These are phyloP conservation scores for Circinella minor DNA, from an alignment of 371 early-diverging fungal genomes.

Conservation along the genomic window DNA sequence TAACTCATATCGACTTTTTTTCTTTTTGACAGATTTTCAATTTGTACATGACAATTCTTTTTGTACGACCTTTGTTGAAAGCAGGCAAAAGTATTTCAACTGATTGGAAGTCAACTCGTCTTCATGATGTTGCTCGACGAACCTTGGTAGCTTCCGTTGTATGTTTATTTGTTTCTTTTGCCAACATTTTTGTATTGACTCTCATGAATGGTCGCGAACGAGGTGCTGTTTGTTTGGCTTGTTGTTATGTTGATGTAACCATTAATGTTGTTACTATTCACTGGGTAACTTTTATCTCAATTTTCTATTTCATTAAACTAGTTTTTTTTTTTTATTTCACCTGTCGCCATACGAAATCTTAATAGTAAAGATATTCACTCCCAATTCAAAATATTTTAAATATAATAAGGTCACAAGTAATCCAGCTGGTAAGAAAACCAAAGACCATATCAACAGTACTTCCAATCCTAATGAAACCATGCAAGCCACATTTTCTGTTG, in stretches of 20 bases:
- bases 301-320: no score
- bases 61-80: slow-evolving; percentile 45
- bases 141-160: slow-evolving; percentile 55
- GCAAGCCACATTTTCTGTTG: slow-evolving; percentile 13
- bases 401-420: slow-evolving; percentile 16
- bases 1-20: background rate
- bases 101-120: slow-evolving; percentile 42
- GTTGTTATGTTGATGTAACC: slow-evolving; percentile 61
- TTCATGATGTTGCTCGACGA: slow-evolving; percentile 53
- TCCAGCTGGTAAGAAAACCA: slow-evolving; percentile 6
- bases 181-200: slow-evolving; percentile 50
- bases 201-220: slow-evolving; percentile 50
- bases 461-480: slow-evolving; percentile 15
- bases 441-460: slow-evolving; percentile 18
- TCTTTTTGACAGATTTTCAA: slow-evolving; percentile 36
- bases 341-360: no score
- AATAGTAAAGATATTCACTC: no score
- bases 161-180: slow-evolving; percentile 52
- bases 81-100: slow-evolving; percentile 26
- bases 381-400: no score
- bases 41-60: slow-evolving; percentile 55
- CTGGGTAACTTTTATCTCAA: slow-evolving; percentile 37
- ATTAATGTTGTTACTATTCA: slow-evolving; percentile 58
- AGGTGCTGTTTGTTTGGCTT: slow-evolving; percentile 54
- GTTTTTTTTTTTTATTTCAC: no score